Percentiles rank a stretch among this genome's conserved stretches.
Conservation (phyloP, 805 yeast genomes). For the Diddensiella santjacobensis region DNA sequence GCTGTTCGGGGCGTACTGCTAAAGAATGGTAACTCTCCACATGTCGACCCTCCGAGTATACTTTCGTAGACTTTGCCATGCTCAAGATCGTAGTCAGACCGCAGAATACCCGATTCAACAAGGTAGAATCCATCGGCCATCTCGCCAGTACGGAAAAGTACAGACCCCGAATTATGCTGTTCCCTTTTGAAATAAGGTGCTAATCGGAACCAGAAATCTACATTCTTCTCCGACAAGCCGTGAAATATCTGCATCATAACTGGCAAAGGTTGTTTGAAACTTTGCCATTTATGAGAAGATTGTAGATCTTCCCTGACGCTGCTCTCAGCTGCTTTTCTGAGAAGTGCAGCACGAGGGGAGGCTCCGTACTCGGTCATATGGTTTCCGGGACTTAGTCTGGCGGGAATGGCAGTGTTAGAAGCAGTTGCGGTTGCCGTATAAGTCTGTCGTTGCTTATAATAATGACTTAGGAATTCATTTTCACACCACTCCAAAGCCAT, state of each 20-base stretch:
- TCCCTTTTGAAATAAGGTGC: slow-evolving; percentile 53
- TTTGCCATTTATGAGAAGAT: slow-evolving; percentile 30
- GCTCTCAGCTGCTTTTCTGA: slow-evolving; percentile 33
- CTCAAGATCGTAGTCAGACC: slow-evolving; percentile 50
- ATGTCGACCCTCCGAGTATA: slow-evolving; percentile 69
- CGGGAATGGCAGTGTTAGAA: too few species aligned
- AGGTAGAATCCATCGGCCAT: slow-evolving; percentile 55
- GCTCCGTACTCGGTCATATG: slow-evolving; percentile 18
- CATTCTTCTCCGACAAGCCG: slow-evolving; percentile 49
- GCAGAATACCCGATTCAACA: slow-evolving; percentile 55
- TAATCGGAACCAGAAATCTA: slow-evolving; percentile 62
- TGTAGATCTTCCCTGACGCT: slow-evolving; percentile 32
- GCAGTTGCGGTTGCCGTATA: slow-evolving; percentile 4
- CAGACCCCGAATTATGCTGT: slow-evolving; percentile 43
- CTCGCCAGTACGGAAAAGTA: slow-evolving; percentile 42
- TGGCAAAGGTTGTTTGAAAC: slow-evolving; percentile 54
- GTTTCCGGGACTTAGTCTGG: neutral
- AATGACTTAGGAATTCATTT: slow-evolving; percentile 71
- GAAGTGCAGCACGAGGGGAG: slow-evolving; percentile 28
- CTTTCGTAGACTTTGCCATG: slow-evolving; percentile 43
- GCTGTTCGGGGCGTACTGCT: slow-evolving; percentile 40
- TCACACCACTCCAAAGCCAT: slow-evolving; percentile 96
- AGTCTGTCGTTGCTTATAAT: slow-evolving; percentile 40
- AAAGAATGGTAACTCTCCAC: slow-evolving; percentile 56
- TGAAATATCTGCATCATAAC: slow-evolving; percentile 61